Evolutionary conservation across 176 grass and related monocot species (phyloP), one percentile per base, ranked within the genome.

Genomic region (Bonia amplexicaulis): DNA sequence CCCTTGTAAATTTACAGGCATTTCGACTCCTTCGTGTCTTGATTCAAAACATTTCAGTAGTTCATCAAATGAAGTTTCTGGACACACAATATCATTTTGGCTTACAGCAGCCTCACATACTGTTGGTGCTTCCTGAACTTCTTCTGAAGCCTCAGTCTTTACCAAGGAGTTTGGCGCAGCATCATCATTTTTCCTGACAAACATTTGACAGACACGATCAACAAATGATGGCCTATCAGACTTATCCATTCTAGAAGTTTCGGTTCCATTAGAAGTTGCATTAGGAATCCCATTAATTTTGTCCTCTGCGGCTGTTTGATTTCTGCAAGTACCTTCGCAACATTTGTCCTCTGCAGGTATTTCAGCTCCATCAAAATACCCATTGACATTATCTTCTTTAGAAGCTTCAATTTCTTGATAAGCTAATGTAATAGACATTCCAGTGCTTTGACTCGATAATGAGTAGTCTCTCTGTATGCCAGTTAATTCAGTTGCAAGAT

Each of bases 1-100:
- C 71, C 93, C 91, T 81, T 87, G 83, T 87, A 95, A 88, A 89
- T 90, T 93, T 72, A 65, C 86, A 67, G 91, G 96, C 91, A 98
- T 98, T 85, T 92, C 96, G 7, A 78, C 80, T 73, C 87, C 88
- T 84, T 81, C 66, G 80, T 92, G 84, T 13, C 44, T 82, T 51
- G 71, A 74, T 44, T 89, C 86, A 63, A 92, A 84, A 73, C 58
- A 85, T 89, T 53, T 89, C 69, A 98, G 77, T 65, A 94, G 64
- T 73, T 93, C 91, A 83, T 85, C 84, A 65, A 94, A 98, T 54
- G 85, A 54, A 66, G 54, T 25, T 9, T 94, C 82, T 69, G 67
- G 54, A 67, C 51, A 82, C 26, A n/a, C 7, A 48, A 40, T 31
- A 68, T 69, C 31, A 88, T 22, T 54, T 88, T 91, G 11, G 44